Evolutionary conservation across 1,284 basidiomycete species (phyloP).

Genomic region (Peniophora sp.): DNA sequence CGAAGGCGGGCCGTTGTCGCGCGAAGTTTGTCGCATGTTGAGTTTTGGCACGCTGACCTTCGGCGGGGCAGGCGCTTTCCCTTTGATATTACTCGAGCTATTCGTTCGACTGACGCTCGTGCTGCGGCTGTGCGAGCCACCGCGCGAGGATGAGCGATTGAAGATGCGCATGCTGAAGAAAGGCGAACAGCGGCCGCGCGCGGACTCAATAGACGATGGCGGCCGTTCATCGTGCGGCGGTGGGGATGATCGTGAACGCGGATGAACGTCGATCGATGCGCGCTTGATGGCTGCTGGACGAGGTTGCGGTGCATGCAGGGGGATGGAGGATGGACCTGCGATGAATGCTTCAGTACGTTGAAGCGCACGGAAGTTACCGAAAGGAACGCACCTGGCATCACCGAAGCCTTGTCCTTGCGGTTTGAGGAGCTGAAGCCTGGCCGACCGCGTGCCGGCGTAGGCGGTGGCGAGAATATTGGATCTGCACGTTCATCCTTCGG

Average conservation of each 20-base stretch:
- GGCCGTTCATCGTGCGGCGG: not conserved
- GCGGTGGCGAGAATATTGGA: slow-evolving; percentile 2
- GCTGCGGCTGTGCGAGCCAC: slow-evolving; percentile 8
- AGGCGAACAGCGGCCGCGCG: slow-evolving; percentile 15
- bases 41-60: slow-evolving; percentile 22
- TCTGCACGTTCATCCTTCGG: slow-evolving; percentile 6
- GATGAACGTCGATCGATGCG: slow-evolving; percentile 14
- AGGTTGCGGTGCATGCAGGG: slow-evolving; percentile 12
- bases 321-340: not conserved
- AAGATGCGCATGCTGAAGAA: slow-evolving; percentile 11
- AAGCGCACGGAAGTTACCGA: not conserved
- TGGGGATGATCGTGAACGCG: slow-evolving; percentile 8
- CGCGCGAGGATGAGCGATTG: slow-evolving; percentile 5
- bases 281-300: slow-evolving; percentile 12
- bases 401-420: not conserved
- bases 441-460: slow-evolving; percentile 11
- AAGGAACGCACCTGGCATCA: not conserved
- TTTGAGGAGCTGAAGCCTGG: slow-evolving; percentile 14
- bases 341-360: not conserved
- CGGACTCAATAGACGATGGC: slow-evolving; percentile 2
- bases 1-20: slow-evolving; percentile 6
- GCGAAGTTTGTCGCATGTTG: slow-evolving; percentile 11
- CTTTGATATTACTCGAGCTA: slow-evolving; percentile 4
- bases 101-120: slow-evolving; percentile 7
- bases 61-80: slow-evolving; percentile 10